Evolutionary conservation across 2,329 filamentous ascomycete species (phyloP), one percentile per base, ranked within the genome.

Genomic region (Emergomyces africanus): DNA sequence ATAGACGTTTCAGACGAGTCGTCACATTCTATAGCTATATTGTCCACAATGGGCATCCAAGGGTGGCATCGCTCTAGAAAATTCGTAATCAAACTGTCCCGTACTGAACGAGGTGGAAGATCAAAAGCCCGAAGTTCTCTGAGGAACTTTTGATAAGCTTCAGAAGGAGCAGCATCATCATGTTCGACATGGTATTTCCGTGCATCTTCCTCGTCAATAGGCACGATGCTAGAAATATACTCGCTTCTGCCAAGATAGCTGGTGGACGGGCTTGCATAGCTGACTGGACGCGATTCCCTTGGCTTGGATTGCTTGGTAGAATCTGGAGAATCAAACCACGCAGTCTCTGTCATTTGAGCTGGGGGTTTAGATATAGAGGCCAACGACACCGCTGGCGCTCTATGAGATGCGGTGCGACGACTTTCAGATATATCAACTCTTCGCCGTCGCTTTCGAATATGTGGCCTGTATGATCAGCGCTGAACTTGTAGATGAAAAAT

Each of bases 21-120:
- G 25, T 30, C 25, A 37, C 20, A 14, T 3, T 58, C 46, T 14
- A 53, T 53, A 48, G 54, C 50, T 14, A 56, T 56, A 41, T 54
- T 61, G n/a, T 60, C 60, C 39, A 64, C 57, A 18, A 64, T 46
- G 0, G 63, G 61, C 63, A 63, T 63, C 61, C 63, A 63, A 2
- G 63, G 63, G 15, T 56, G 57, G 33, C 61, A 62, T 58, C 60
- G 33, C 20, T 62, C 54, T 30, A 63, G 48, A 53, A 64, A 64
- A 53, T 61, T 64, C 18, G 55, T 54, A 50, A 64, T 46, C 44
- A 64, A 49, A 30, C 57, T 63, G 39, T 61, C 56, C 28, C 59
- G 53, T 3, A 62, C 37, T 3, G 61, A 60, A 23, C 61, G 57
- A 23, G 51, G 60, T 1, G 61, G 60, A 20, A 60, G 44, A 30